phyloP scores from a whole-genome alignment of 306 rosid species.

The Cicer chorassanicum region DNA sequence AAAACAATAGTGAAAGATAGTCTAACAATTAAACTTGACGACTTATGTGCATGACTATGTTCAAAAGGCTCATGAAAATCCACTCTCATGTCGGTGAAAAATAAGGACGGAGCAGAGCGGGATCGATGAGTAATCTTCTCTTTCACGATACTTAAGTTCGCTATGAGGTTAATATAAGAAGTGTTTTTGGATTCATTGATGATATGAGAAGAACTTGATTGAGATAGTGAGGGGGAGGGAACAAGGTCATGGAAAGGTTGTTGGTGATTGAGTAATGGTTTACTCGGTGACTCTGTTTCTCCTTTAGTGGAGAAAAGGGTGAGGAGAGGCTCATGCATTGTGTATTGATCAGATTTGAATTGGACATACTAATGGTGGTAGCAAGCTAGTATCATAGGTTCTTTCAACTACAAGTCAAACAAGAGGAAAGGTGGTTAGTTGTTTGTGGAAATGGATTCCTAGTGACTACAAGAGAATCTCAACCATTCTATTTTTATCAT shows the following conservation, averaged over 20 bases:
- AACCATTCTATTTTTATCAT: no score
- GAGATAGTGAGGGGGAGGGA: slow-evolving; percentile 38
- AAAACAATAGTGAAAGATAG: slow-evolving; percentile 53
- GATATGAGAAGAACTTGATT: slow-evolving; percentile 44
- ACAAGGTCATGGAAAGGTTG: slow-evolving; percentile 46
- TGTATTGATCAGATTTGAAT: slow-evolving; percentile 25
- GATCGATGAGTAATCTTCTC: slow-evolving; percentile 55
- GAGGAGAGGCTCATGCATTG: slow-evolving; percentile 50
- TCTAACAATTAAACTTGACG: slow-evolving; percentile 49
- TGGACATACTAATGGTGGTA: not conserved
- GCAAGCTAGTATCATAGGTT: not conserved
- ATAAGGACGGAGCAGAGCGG: slow-evolving; percentile 63
- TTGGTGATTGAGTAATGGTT: slow-evolving; percentile 45
- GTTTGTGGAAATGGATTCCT: not conserved
- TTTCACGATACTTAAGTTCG: slow-evolving; percentile 55
- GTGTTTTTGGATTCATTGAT: slow-evolving; percentile 48
- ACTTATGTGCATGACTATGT: slow-evolving; percentile 13
- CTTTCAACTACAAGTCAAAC: slow-evolving; percentile 51
- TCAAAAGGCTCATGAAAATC: slow-evolving; percentile 43
- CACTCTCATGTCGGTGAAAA: slow-evolving; percentile 44
- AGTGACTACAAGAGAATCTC: no score
- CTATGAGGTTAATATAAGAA: slow-evolving; percentile 53
- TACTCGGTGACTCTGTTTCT: slow-evolving; percentile 39
- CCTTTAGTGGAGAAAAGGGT: slow-evolving; percentile 39
- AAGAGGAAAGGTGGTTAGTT: slow-evolving; percentile 31